Base-by-base conservation (phyloP, 768 basidiomycete genomes). In the Leucosporidium creatinivorum region DNA sequence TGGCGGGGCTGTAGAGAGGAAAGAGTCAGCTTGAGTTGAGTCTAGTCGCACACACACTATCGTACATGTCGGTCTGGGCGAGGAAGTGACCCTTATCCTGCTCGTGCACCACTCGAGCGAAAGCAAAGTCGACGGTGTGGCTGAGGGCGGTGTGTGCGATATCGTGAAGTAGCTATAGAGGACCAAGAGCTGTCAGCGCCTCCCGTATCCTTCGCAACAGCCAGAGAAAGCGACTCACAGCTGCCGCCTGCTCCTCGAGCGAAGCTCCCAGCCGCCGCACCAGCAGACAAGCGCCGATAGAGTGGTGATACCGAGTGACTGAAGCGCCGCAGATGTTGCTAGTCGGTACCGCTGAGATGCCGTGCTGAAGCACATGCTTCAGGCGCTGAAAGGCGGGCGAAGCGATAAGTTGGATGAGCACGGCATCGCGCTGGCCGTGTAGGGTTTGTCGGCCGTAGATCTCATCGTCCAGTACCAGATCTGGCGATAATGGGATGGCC, bases 81-180 rank as follows among this genome's bases (percentile, higher is more conserved):
- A 57, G 69, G 58, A 48, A 72, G 25, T 62, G 47, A 18, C 31
- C 23, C 56, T 72, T 72, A 60, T 72, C 70, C 5, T 61, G 63
- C 52, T 72, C 70, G 30, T 72, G 70, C 25, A 72, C 63, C 23
- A 72, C 69, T 33, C 65, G 69, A 28, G 63, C 68, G 26, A 72
- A 72, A 8, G 58, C 68, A 2, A n/a, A 48, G 47, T 67, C 65
- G 25, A 71, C 58, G 19, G 69, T 69, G 58, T 72, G 70, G 10
- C 33, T 47, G 4, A 72, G 50, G 18, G 68, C 58, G 26, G 70
- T 72, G 51, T 72, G 70, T 13, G 61, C 25, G 12, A 25, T n/a
- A 28, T 62, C 61, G 30, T 50, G 61, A 1, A 62, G 33, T 8
- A 51, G 25, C 36, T 52, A 19, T 28, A 17, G 12, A 15, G 19